These are phyloP conservation scores for Cladosporium colombiae DNA, from an alignment of 2,329 filamentous ascomycete species.

Conservation along the genomic window DNA sequence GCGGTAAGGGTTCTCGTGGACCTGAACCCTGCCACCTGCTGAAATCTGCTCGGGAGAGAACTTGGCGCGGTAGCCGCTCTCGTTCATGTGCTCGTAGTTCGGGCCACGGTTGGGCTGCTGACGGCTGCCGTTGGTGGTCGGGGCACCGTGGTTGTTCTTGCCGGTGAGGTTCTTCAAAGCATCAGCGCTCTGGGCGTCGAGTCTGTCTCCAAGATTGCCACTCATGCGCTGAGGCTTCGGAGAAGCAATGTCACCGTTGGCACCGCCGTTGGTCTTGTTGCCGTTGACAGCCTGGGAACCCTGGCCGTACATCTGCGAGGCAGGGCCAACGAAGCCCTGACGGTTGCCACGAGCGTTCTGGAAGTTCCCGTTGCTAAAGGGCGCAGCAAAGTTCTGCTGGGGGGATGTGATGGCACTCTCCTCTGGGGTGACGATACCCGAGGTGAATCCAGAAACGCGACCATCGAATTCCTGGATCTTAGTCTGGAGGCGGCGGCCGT, in stretches of 20 bases:
- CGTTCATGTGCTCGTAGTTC: slow-evolving; percentile 2
- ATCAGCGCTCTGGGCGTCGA: slow-evolving; percentile 18
- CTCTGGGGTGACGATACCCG: slow-evolving; percentile 15
- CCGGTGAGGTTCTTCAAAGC: background rate
- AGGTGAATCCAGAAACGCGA: slow-evolving; percentile 41
- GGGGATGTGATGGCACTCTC: slow-evolving; percentile 18
- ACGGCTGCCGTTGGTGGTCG: slow-evolving; percentile 1
- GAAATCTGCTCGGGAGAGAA: background rate
- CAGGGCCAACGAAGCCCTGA: slow-evolving; percentile 33
- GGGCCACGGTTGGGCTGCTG: background rate
- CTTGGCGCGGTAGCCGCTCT: slow-evolving; percentile 8
- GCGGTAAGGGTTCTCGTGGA: slow-evolving; percentile 18
- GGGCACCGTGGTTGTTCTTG: background rate
- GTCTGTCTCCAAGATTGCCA: slow-evolving; percentile 24
- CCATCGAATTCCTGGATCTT: slow-evolving; percentile 70
- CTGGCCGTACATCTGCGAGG: slow-evolving; percentile 27
- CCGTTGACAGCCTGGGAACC: slow-evolving; percentile 17
- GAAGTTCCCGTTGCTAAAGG: slow-evolving; percentile 23
- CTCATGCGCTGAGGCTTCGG: slow-evolving; percentile 34
- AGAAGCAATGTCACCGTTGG: slow-evolving; percentile 28
- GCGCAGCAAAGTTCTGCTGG: slow-evolving; percentile 16
- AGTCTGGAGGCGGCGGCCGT: slow-evolving; percentile 88
- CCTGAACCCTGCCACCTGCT: background rate
- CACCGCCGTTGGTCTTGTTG: slow-evolving; percentile 14
- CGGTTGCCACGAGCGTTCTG: slow-evolving; percentile 32